These are phyloP conservation scores for Tylopilus sp. DNA, from an alignment of 1,284 basidiomycete genomes.

Conservation along the genomic window DNA sequence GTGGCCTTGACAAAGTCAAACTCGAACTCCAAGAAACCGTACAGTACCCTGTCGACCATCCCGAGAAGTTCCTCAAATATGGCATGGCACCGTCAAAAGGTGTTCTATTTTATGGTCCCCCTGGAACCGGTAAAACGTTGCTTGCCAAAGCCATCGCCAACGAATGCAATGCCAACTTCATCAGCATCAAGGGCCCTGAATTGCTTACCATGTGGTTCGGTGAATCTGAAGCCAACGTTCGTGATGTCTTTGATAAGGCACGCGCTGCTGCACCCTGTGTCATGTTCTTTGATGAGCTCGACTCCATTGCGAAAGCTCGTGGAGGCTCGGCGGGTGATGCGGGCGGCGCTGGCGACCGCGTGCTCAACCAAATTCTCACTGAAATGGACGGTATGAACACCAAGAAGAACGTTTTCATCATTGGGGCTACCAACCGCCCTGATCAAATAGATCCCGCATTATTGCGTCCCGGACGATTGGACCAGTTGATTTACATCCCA, in stretches of 20 bases:
- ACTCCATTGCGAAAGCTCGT: conserved; percentile 97
- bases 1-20: conserved; percentile 99
- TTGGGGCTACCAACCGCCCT: conserved; percentile 98
- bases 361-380: conserved; percentile 94
- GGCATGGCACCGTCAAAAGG: conserved; percentile 99
- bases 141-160: conserved; percentile 98
- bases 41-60: conserved; percentile 99
- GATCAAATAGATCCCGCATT: conserved; percentile 98
- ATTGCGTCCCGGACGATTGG: conserved; percentile 96
- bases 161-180: conserved; percentile 99
- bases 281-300: conserved; percentile 99
- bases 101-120: conserved; percentile 96
- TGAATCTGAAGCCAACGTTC: conserved; percentile 99
- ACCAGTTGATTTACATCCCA: conserved; percentile 92
- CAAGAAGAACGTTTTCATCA: conserved; percentile 99
- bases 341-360: conserved; percentile 96
- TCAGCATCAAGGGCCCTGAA: conserved; percentile 96
- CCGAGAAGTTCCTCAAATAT: conserved; percentile 99
- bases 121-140: conserved; percentile 95
- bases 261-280: conserved; percentile 98
- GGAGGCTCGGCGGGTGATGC: conserved; percentile 81
- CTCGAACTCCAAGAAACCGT: conserved; percentile 99
- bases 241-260: conserved; percentile 99
- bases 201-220: conserved; percentile 99
- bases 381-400: conserved; percentile 99